Evolutionary conservation across 805 yeast species (phyloP), one percentile per base, ranked within the genome.

Genomic region (Komagataella ulmi): DNA sequence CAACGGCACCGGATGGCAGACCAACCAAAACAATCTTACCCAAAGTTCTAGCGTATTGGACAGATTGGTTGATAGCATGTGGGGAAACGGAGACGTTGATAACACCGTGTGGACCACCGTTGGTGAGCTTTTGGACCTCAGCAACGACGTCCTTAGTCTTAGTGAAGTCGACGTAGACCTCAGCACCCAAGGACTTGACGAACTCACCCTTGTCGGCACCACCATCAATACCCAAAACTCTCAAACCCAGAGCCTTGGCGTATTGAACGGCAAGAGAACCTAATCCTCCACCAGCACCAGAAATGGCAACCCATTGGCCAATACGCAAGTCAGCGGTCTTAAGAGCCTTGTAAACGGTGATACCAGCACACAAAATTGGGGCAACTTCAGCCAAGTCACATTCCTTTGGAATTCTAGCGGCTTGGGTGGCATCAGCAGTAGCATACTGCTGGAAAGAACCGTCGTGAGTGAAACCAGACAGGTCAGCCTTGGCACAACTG

Each of bases 231-330:
- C 78, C 88, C 44, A 83, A 59, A 48, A 83, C 86, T 72, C 77
- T 76, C 68, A 71, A 72, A 61, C 90, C 91, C 85, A 83, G 77
- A 55, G 87, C 88, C 59, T 68, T 75, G 55, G 87, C 89, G 68
- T 81, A 84, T 70, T 84, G 89, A 59, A 83, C 72, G 52, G 88
- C 88, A 57, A 84, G 68, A 45, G 87, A 72, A 62, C 90, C 91
- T 66, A 84, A 75, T 63, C 91, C 90, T 66, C 90, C 90, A 66
- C 80, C 86, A 55, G 88, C 89, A 71, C 91, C 90, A 53, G 88
- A 79, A 54, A 84, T 72, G 54, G 80, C 79, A 57, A 82, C 85
- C 83, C 84, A 83, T 66, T 84, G 80, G 62, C 91, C 89, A 19
- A 89, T 61, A 49, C 54, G 57, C 57, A 73, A 64, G 51, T 67